These are phyloP conservation scores for Vigna angularis DNA, from an alignment of 306 rosid genomes.

Conservation along the genomic window DNA sequence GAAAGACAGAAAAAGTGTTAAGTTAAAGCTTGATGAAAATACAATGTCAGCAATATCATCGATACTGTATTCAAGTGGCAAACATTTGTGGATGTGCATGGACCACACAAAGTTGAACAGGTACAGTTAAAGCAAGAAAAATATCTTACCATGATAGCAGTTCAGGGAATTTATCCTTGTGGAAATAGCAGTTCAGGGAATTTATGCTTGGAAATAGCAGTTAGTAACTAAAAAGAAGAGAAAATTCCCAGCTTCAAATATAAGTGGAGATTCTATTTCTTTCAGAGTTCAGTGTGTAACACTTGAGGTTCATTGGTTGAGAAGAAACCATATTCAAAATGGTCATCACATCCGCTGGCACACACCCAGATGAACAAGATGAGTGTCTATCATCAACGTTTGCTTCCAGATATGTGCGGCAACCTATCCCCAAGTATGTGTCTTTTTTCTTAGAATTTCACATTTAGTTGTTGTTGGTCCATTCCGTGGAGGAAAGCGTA, in stretches of 20 bases:
- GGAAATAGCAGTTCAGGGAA: background rate
- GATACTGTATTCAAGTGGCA: background rate
- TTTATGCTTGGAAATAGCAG: background rate
- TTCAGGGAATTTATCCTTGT: background rate
- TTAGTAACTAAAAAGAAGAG: background rate
- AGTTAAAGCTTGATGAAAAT: background rate
- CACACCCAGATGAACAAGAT: slow-evolving; percentile 44
- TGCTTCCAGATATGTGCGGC: slow-evolving; percentile 69
- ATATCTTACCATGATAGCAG: background rate
- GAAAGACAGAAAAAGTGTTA: background rate
- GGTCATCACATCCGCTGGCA: slow-evolving; percentile 56
- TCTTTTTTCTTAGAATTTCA: background rate
- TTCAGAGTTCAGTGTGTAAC: background rate
- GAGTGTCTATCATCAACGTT: slow-evolving; percentile 52
- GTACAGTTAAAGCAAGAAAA: background rate
- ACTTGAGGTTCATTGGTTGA: background rate
- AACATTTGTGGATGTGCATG: background rate
- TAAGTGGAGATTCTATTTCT: slow-evolving; percentile 1
- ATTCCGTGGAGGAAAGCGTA: background rate
- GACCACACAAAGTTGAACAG: background rate
- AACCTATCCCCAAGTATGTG: slow-evolving; percentile 58
- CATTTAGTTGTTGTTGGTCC: background rate
- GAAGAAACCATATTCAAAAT: slow-evolving; percentile 41
- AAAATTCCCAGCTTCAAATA: background rate
- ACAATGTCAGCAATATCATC: background rate